Percentiles rank a stretch among this genome's conserved stretches.
Evolutionary conservation across 208 protist genomes (phyloP).

Genomic region (Acanthamoeba culbertsoni): DNA sequence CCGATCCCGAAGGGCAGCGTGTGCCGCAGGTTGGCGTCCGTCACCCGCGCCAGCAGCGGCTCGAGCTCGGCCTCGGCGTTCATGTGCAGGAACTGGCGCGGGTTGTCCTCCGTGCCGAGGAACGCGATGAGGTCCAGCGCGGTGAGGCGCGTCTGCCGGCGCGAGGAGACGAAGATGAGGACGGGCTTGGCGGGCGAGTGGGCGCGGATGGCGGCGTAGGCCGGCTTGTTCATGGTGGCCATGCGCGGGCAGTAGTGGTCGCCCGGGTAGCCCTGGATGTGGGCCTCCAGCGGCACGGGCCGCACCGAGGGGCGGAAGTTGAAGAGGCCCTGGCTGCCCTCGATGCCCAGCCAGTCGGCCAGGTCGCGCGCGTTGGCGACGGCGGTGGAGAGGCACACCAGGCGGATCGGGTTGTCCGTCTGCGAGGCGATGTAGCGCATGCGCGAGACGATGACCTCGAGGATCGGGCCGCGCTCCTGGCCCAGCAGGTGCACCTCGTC

Average conservation of each 20-base stretch:
- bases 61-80: constrained; percentile 91
- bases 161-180: constrained; percentile 99
- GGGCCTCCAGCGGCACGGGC: constrained; percentile 96
- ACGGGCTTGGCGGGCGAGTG: constrained; percentile 93
- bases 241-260: constrained; percentile 98
- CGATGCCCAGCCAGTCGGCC: constrained; percentile 96
- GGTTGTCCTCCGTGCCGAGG: constrained; percentile 90
- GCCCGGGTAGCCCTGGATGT: constrained; percentile 96
- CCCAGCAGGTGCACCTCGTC: constrained; percentile 99
- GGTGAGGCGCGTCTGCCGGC: constrained; percentile 98
- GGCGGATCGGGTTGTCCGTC: constrained; percentile 90
- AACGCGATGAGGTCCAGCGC: constrained; percentile 97
- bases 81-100: constrained; percentile 90
- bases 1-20: constrained; percentile 98
- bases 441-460: constrained; percentile 97
- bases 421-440: constrained; percentile 97
- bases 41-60: constrained; percentile 79
- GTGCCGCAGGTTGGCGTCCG: constrained; percentile 82
- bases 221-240: constrained; percentile 99
- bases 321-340: constrained; percentile 92
- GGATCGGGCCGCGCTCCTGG: constrained; percentile 97
- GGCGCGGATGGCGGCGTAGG: constrained; percentile 94
- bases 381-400: constrained; percentile 97
- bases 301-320: constrained; percentile 98
- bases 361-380: constrained; percentile 97